phyloP scores from a whole-genome alignment of 2,329 filamentous ascomycete species.

The Ophiostoma tasmaniense region DNA sequence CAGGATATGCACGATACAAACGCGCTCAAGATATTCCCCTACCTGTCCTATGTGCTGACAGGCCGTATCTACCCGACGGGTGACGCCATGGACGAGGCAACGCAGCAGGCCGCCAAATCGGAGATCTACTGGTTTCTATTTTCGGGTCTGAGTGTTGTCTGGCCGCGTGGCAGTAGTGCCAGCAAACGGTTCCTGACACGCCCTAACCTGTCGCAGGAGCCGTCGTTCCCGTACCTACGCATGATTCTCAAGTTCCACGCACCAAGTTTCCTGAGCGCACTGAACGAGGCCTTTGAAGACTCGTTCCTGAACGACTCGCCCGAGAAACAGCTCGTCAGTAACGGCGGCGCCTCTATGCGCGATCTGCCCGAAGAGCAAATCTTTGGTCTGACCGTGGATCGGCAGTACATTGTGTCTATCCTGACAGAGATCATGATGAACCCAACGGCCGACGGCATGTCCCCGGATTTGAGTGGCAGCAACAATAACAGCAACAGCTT shows the following conservation, averaged over 20 bases:
- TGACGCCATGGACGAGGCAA: constrained; percentile 60
- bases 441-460: constrained; percentile 33
- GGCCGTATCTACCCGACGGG: constrained; percentile 88
- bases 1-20: constrained; percentile 57
- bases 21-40: constrained; percentile 87
- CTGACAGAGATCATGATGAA: constrained; percentile 79
- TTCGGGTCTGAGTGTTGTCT: constrained; percentile 66
- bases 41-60: constrained; percentile 84
- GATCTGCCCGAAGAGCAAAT: constrained; percentile 57
- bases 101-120: constrained; percentile 68
- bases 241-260: constrained; percentile 82
- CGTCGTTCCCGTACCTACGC: constrained; percentile 76
- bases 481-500: constrained; percentile 48
- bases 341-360: constrained; percentile 32
- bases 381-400: constrained; percentile 65
- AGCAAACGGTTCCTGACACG: constrained; percentile 53
- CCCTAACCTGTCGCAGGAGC: constrained; percentile 47
- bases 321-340: constrained; percentile 47
- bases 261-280: constrained; percentile 82
- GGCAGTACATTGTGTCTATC: constrained; percentile 88
- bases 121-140: constrained; percentile 92
- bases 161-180: constrained; percentile 59
- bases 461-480: background rate
- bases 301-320: constrained; percentile 77
- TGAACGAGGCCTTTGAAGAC: constrained; percentile 97